Percentiles rank a stretch among this genome's conserved stretches.
phyloP scores from a whole-genome alignment of 148 eudicot genomes.

The Vaccinium darrowii region DNA sequence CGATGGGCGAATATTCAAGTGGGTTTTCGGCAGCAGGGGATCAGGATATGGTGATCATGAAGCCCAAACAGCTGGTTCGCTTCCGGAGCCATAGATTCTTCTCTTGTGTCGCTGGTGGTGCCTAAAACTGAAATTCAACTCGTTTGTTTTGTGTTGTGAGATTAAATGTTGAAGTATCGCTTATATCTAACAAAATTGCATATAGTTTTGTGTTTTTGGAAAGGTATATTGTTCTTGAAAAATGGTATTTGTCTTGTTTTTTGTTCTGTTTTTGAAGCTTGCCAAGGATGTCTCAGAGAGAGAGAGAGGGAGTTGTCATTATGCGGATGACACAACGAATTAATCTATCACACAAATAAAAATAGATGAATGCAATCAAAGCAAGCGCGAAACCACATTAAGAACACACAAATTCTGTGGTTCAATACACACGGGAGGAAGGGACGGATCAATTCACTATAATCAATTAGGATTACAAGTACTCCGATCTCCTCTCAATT shows the following conservation, averaged over 20 bases:
- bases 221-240: background rate
- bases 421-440: background rate
- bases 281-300: too few relatives aligned
- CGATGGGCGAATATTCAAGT: constrained; percentile 16
- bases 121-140: constrained; percentile 5
- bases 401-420: background rate
- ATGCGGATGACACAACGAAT: background rate
- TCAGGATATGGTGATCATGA: background rate
- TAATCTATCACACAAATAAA: background rate
- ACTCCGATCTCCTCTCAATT: background rate
- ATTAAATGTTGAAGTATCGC: background rate
- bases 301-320: too few relatives aligned
- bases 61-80: constrained; percentile 32
- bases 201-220: background rate
- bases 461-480: background rate
- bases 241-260: background rate
- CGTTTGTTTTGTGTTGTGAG: too few relatives aligned
- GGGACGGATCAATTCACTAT: background rate
- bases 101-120: constrained; percentile 47
- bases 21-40: background rate
- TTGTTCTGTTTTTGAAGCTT: too few relatives aligned
- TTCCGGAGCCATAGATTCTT: constrained; percentile 49
- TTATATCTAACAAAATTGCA: too few relatives aligned
- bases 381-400: background rate
- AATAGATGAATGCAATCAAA: background rate